Evolutionary conservation across 169 alveolate genomes (phyloP).

Genomic region (Plasmodium coatneyi): DNA sequence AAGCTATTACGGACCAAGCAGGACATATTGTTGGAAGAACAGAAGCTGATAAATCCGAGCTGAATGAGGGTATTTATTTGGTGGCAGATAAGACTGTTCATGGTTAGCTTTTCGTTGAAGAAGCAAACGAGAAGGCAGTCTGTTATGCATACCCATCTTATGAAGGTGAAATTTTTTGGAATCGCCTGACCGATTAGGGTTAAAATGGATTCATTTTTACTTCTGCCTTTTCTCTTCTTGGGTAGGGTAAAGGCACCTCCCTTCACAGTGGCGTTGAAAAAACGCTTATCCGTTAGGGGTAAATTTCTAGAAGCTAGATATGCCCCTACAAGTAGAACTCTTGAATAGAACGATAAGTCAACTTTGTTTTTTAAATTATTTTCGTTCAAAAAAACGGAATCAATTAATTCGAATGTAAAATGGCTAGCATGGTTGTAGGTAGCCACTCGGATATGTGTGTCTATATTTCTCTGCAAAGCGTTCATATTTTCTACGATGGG

Average conservation of each 20-base stretch:
- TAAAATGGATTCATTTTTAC: constrained; percentile 72
- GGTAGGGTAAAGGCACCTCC: constrained; percentile 75
- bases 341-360: constrained; percentile 72
- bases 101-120: constrained; percentile 53
- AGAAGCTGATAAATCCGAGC: constrained; percentile 55
- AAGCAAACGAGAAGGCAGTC: constrained; percentile 74
- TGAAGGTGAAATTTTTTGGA: constrained; percentile 74
- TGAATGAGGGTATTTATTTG: constrained; percentile 70
- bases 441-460: constrained; percentile 74
- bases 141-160: constrained; percentile 75
- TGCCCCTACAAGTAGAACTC: constrained; percentile 67
- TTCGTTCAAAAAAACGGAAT: constrained; percentile 72
- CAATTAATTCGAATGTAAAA: constrained; percentile 71
- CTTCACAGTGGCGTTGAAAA: constrained; percentile 74
- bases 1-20: constrained; percentile 67
- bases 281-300: constrained; percentile 68
- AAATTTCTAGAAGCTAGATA: constrained; percentile 70
- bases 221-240: constrained; percentile 54
- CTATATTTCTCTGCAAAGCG: constrained; percentile 74
- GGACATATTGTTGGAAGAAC: constrained; percentile 46
- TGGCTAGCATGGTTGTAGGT: constrained; percentile 76
- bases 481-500: constrained; percentile 77
- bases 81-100: constrained; percentile 71
- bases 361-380: constrained; percentile 73
- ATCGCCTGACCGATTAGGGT: constrained; percentile 70